phyloP scores from a whole-genome alignment of 108 stramenopile species.

The Discostella stelligeroides region DNA sequence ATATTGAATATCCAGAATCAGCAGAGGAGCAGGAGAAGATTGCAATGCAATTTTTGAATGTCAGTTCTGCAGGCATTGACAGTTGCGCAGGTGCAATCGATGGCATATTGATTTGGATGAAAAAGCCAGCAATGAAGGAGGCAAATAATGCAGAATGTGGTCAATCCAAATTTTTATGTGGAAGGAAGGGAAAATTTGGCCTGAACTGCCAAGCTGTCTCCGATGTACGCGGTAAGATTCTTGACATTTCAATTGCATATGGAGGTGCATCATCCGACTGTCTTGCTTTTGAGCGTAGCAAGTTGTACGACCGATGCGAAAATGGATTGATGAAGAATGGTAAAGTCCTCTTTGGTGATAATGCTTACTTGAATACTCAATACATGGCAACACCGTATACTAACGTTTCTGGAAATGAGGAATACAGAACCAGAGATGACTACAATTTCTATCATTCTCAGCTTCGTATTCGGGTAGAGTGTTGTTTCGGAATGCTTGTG shows the following conservation, averaged over 20 bases:
- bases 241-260: conserved; percentile 6
- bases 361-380: no score
- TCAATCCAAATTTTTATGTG: conserved; percentile 31
- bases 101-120: conserved; percentile 15
- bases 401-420: not conserved
- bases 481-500: conserved; percentile 44
- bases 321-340: not conserved
- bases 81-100: conserved; percentile 5
- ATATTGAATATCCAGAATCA: conserved; percentile 11
- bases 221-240: not conserved
- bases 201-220: conserved; percentile 13
- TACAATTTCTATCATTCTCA: no score
- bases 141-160: conserved; percentile 6
- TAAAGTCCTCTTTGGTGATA: no score
- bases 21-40: conserved; percentile 22
- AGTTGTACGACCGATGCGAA: not conserved
- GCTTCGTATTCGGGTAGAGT: conserved; percentile 37
- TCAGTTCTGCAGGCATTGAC: conserved; percentile 6
- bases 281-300: not conserved
- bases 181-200: conserved; percentile 41
- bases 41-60: conserved; percentile 28
- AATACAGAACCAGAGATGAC: not conserved
- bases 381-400: conserved; percentile 9
- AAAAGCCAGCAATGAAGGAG: conserved; percentile 8
- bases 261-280: not conserved